Evolutionary conservation across 1,284 basidiomycete genomes (phyloP).

Genomic region (Marasmius fiardii): DNA sequence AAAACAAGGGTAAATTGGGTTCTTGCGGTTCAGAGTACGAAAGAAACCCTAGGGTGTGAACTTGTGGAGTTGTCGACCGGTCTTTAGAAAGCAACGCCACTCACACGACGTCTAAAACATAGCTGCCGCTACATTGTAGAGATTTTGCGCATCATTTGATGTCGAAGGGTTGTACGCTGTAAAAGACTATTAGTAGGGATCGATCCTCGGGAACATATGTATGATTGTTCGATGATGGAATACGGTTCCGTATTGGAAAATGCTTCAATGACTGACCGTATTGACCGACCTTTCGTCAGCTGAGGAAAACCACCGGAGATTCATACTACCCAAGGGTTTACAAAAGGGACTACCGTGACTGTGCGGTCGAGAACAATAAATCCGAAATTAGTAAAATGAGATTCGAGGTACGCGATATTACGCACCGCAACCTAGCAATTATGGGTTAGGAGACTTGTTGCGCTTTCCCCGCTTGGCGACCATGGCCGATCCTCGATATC

Average conservation of each 20-base stretch:
- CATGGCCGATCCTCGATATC: too few relatives aligned
- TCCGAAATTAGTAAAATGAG: too few relatives aligned
- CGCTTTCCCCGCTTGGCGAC: too few relatives aligned
- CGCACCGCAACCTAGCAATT: too few relatives aligned
- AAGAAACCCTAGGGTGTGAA: background rate
- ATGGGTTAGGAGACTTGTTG: too few relatives aligned
- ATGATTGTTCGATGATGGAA: background rate
- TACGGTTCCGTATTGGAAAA: background rate
- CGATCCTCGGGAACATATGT: background rate
- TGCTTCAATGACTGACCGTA: background rate
- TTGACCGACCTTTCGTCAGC: background rate
- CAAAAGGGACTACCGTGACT: background rate
- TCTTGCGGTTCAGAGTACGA: background rate
- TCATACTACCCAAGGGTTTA: background rate
- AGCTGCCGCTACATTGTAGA: background rate
- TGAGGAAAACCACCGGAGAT: background rate
- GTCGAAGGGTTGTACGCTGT: background rate
- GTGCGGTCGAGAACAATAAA: too few relatives aligned
- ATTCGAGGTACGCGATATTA: too few relatives aligned
- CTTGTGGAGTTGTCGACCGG: background rate
- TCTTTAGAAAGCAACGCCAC: background rate
- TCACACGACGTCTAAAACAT: background rate
- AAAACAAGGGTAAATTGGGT: background rate
- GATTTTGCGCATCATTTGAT: background rate
- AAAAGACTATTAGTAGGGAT: background rate